Evolutionary conservation across 768 basidiomycete genomes (phyloP), one percentile per base, ranked within the genome.

Genomic region (Mycena capillaripes): DNA sequence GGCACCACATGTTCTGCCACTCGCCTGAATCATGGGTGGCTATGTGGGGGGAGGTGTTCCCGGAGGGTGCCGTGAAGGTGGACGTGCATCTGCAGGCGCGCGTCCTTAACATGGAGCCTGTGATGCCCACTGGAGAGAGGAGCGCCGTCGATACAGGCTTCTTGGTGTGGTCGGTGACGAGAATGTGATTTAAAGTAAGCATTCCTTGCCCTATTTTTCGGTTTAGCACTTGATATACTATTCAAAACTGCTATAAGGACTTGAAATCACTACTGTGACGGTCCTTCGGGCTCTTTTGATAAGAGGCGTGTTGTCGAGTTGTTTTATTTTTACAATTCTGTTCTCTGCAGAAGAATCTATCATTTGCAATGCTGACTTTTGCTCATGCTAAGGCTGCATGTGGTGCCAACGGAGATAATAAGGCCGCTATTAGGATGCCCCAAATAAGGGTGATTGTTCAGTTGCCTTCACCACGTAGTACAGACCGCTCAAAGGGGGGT

Each of bases 121-220:
- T 27, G 10, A 50, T 50, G 48, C 48, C 48, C 25, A 25, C 48
- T 50, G 48, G 48, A 50, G 48, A 42, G 42, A 50, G 48, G 48
- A 50, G 25, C 48, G 12, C 48, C 48, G 48, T 50, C 48, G 48
- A 50, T 50, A 50, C 48, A 16, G 48, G 48, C 48, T 50, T 50
- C 48, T 50, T 50, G 48, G 48, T 50, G 48, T 50, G 48, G 48
- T 50, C 48, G 36, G 57, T 58, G 36, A 58, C 57, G 57, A 58
- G 57, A 58, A 58, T 58, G 36, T 58, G 57, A 58, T 58, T 58
- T 58, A 34, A 58, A 58, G 32, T 58, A 40, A 58, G 53, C 53
- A 55, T 55, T 55, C 53, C 29, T 32, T 55, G 30, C 32, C 53
- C 21, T 2, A 55, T 3, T 25, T 56, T 58, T 58, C 36, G 36